Evolutionary conservation across 169 alveolate genomes (phyloP).

Genomic region (Plasmodium gonderi): DNA sequence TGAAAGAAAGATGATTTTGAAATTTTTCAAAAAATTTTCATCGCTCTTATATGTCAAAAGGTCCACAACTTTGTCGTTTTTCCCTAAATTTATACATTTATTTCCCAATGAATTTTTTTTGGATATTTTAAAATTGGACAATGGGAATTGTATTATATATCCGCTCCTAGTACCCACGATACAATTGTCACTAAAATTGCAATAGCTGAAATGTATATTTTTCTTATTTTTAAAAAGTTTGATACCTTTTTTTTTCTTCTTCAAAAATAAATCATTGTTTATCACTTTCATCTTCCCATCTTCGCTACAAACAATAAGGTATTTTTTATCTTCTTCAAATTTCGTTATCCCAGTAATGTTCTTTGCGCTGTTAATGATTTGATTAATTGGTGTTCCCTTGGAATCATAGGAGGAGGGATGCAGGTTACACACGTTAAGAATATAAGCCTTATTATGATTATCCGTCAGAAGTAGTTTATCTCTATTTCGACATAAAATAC

Average conservation of each 20-base stretch:
- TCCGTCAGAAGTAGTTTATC: constrained; percentile 61
- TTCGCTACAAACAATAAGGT: constrained; percentile 71
- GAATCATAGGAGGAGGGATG: constrained; percentile 63
- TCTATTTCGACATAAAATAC: constrained; percentile 33
- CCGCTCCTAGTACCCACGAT: constrained; percentile 74
- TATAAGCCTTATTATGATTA: constrained; percentile 38
- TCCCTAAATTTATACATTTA: constrained; percentile 37
- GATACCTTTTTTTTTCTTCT: constrained; percentile 62
- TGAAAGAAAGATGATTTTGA: constrained; percentile 45
- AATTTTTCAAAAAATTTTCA: constrained; percentile 13
- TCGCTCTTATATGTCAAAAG: constrained; percentile 42
- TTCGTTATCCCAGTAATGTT: constrained; percentile 55
- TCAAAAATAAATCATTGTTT: constrained; percentile 56
- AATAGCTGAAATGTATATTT: constrained; percentile 53
- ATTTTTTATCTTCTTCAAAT: constrained; percentile 52
- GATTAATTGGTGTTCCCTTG: constrained; percentile 63
- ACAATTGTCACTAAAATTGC: constrained; percentile 63
- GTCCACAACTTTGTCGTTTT: constrained; percentile 65
- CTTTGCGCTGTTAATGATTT: constrained; percentile 30
- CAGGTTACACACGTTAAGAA: constrained; percentile 35
- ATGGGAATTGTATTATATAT: constrained; percentile 61
- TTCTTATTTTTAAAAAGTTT: constrained; percentile 68
- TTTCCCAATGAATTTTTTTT: constrained; percentile 68
- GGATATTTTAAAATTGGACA: constrained; percentile 52
- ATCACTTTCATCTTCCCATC: constrained; percentile 71